Percentiles rank a stretch among this genome's conserved stretches.
These are phyloP conservation scores for Phytophthora uliginosa DNA, from an alignment of 352 stramenopile genomes.

Conservation along the genomic window DNA sequence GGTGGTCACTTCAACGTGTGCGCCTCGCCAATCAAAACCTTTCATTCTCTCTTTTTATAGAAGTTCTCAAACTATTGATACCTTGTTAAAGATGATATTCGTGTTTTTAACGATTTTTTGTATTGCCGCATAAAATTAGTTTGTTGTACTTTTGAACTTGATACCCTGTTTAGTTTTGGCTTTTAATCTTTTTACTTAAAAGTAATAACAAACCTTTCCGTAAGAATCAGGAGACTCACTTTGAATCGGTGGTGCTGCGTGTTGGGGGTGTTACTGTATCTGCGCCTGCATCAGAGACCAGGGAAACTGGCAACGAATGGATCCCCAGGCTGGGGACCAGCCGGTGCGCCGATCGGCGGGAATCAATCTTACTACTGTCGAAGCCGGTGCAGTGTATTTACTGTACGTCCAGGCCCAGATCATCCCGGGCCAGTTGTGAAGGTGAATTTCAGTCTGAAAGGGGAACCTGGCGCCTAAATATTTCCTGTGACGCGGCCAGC, in stretches of 20 bases:
- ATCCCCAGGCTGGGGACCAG: slow-evolving; percentile 4
- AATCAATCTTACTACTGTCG: slow-evolving; percentile 14
- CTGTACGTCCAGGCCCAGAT: background rate
- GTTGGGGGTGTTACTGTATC: slow-evolving; percentile 7
- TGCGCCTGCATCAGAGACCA: slow-evolving; percentile 13
- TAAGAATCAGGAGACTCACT: slow-evolving; percentile 1
- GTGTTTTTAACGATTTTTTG: no score
- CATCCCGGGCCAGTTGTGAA: background rate
- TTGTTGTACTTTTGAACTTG: no score
- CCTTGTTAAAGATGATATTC: background rate
- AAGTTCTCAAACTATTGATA: background rate
- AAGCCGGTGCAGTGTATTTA: slow-evolving; percentile 3
- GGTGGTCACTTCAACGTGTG: slow-evolving; percentile 18
- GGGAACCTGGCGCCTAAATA: slow-evolving; percentile 13
- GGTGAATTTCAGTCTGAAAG: background rate
- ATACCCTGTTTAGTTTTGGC: no score
- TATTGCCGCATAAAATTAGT: no score
- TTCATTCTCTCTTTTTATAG: slow-evolving; percentile 8
- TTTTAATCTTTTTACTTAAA: no score
- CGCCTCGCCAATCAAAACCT: slow-evolving; percentile 21
- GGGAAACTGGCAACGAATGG: slow-evolving; percentile 20
- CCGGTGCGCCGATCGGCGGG: slow-evolving; percentile 22
- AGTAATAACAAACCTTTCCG: no score
- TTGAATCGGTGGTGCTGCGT: background rate
- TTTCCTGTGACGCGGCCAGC: slow-evolving; percentile 12